These are phyloP conservation scores for Stachybotrys echinatus DNA, from an alignment of 2,329 filamentous ascomycete genomes.

Conservation along the genomic window DNA sequence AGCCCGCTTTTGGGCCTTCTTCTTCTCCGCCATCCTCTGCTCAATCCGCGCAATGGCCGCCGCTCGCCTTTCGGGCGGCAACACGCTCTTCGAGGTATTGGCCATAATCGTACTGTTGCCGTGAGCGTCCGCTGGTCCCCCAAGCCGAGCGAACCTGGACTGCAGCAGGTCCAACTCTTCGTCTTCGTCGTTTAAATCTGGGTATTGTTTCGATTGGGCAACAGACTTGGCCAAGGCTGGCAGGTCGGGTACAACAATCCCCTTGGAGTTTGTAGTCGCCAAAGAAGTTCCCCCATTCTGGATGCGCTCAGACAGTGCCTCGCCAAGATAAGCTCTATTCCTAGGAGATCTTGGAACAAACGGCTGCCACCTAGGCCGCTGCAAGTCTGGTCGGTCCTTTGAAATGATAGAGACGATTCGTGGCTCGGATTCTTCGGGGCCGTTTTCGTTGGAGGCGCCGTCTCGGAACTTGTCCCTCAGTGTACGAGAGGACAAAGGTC, in stretches of 20 bases:
- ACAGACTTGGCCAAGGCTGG: slow-evolving; percentile 18
- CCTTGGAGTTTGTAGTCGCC: slow-evolving; percentile 14
- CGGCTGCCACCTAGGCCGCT: slow-evolving; percentile 33
- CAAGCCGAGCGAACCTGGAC: slow-evolving; percentile 39
- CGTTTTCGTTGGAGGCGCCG: slow-evolving; percentile 14
- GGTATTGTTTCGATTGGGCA: slow-evolving; percentile 16
- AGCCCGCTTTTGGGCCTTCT: slow-evolving; percentile 24
- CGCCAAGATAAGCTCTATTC: slow-evolving; percentile 29
- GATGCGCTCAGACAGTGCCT: slow-evolving; percentile 23
- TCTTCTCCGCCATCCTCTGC: slow-evolving; percentile 47
- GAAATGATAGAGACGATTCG: slow-evolving; percentile 5
- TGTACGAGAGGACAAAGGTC: slow-evolving; percentile 11
- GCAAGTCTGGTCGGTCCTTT: slow-evolving; percentile 17
- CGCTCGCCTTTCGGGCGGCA: slow-evolving; percentile 46
- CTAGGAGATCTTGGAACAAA: slow-evolving; percentile 35
- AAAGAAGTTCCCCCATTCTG: slow-evolving; percentile 19
- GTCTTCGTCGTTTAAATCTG: slow-evolving; percentile 12
- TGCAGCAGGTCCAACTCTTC: slow-evolving; percentile 39
- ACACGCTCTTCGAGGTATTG: slow-evolving; percentile 34
- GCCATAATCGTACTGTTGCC: slow-evolving; percentile 23
- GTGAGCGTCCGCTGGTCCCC: slow-evolving; percentile 26
- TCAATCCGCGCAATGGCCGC: slow-evolving; percentile 51
- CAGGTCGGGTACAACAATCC: slow-evolving; percentile 18
- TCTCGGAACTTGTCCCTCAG: slow-evolving; percentile 29
- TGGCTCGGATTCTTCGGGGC: slow-evolving; percentile 6